Percentiles rank a stretch among this genome's conserved stretches.
Conservation (phyloP, 2,329 filamentous ascomycete species). For the Beauveria scarabaeidicola region DNA sequence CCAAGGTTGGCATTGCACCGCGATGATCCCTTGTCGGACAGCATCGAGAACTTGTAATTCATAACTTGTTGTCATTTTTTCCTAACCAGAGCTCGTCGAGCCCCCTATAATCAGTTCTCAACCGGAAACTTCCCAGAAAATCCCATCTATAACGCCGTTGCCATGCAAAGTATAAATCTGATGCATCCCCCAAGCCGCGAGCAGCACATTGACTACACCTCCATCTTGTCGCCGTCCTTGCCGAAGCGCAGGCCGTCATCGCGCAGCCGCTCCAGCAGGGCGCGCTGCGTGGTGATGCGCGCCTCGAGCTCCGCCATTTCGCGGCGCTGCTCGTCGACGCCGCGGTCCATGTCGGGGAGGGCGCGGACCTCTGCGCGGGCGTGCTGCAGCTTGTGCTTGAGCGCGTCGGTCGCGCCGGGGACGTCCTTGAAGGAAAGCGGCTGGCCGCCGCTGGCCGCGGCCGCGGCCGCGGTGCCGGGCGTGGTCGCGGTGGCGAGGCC, state of each 20-base stretch:
- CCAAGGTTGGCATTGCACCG: conserved; percentile 34
- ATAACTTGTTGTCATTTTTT: not conserved
- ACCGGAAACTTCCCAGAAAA: not conserved
- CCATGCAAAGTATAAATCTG: not conserved
- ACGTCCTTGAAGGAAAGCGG: conserved; percentile 61
- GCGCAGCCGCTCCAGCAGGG: conserved; percentile 45
- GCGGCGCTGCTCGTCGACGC: conserved; percentile 57
- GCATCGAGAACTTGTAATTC: not conserved
- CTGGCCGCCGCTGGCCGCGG: conserved; percentile 20
- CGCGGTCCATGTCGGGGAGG: conserved; percentile 62
- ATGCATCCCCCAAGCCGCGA: too few species aligned
- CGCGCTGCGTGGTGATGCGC: conserved; percentile 53
- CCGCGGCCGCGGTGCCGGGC: conserved; percentile 18
- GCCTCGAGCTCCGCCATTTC: conserved; percentile 62
- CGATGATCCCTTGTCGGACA: conserved; percentile 5
- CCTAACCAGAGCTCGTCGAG: not conserved
- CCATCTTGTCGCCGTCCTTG: conserved; percentile 30
- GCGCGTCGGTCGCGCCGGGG: conserved; percentile 63
- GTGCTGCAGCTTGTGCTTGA: conserved; percentile 77
- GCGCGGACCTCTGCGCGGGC: conserved; percentile 58
- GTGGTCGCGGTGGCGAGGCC: conserved; percentile 32
- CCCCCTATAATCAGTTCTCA: not conserved
- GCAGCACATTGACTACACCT: conserved; percentile 20
- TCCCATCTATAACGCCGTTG: not conserved
- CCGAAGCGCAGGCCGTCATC: conserved; percentile 38